phyloP scores from a whole-genome alignment of 352 stramenopile species.

The Elongisporangium senticosum region DNA sequence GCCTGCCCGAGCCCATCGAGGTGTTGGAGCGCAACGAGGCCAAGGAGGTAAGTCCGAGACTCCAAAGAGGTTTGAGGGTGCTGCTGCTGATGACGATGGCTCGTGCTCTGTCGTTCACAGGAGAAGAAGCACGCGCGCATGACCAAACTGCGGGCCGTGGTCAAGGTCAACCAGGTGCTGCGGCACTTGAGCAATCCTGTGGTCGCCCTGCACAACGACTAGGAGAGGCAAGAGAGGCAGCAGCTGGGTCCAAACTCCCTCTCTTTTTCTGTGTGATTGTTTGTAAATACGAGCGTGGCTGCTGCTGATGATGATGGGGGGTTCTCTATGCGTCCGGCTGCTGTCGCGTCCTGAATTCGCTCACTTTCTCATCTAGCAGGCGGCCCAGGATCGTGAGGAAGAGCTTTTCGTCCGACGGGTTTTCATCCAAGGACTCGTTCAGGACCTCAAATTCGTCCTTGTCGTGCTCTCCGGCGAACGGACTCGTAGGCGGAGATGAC shows the following conservation, averaged over 20 bases:
- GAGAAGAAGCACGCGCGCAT: slow-evolving; percentile 18
- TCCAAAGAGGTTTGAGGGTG: not conserved
- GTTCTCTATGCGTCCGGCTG: slow-evolving; percentile 5
- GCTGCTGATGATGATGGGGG: slow-evolving; percentile 2
- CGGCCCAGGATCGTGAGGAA: slow-evolving; percentile 60
- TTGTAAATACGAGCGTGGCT: slow-evolving; percentile 5
- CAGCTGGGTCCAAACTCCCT: not conserved
- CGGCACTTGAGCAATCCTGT: slow-evolving; percentile 10
- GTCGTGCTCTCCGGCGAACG: slow-evolving; percentile 36
- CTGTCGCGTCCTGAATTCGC: slow-evolving; percentile 19
- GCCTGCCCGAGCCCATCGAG: slow-evolving; percentile 26
- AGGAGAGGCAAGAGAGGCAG: not conserved
- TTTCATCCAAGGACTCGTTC: slow-evolving; percentile 55
- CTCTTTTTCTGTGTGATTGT: not conserved
- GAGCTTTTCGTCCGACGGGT: slow-evolving; percentile 63
- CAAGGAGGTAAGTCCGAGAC: slow-evolving; percentile 11
- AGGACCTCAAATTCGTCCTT: slow-evolving; percentile 76
- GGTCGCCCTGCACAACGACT: not conserved
- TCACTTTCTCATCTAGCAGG: slow-evolving; percentile 64
- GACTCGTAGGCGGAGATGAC: slow-evolving; percentile 8
- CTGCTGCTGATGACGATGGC: not conserved
- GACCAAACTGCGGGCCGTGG: slow-evolving; percentile 19
- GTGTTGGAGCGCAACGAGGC: slow-evolving; percentile 18
- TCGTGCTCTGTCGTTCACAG: slow-evolving; percentile 1
- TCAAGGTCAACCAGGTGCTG: slow-evolving; percentile 28